A percentile compares a stretch with the other conserved stretches of the same genome.
Evolutionary conservation across 2,329 filamentous ascomycete species (phyloP).

Genomic region (Teratosphaeria zuluensis): DNA sequence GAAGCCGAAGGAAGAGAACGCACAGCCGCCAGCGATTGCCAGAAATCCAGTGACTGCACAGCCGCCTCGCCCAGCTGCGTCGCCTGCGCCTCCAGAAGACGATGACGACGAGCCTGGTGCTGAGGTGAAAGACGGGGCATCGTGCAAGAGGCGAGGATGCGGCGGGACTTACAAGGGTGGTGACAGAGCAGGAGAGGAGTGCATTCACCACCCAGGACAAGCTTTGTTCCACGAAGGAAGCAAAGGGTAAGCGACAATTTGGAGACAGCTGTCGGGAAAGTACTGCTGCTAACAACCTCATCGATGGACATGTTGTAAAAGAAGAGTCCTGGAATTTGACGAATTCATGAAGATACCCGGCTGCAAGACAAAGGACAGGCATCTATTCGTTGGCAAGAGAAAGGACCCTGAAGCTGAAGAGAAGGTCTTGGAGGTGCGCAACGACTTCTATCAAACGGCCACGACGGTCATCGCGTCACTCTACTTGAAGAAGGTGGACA

Average conservation of each 20-base stretch:
- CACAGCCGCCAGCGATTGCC: slow-evolving; percentile 16
- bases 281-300: neutral
- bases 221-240: slow-evolving; percentile 97
- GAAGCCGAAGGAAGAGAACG: slow-evolving; percentile 15
- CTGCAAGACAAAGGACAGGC: slow-evolving; percentile 69
- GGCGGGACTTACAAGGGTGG: slow-evolving; percentile 55
- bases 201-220: slow-evolving; percentile 77
- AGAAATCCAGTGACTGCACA: slow-evolving; percentile 18
- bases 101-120: slow-evolving; percentile 76
- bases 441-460: slow-evolving; percentile 92
- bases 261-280: neutral
- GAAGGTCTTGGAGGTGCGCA: slow-evolving; percentile 68
- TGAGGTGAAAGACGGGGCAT: slow-evolving; percentile 61
- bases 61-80: slow-evolving; percentile 28
- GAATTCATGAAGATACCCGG: slow-evolving; percentile 95
- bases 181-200: slow-evolving; percentile 61
- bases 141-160: slow-evolving; percentile 72
- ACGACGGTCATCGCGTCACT: slow-evolving; percentile 78
- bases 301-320: slow-evolving; percentile 84
- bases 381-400: slow-evolving; percentile 73
- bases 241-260: slow-evolving; percentile 54
- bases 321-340: slow-evolving; percentile 89
- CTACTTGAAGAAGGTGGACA: slow-evolving; percentile 95
- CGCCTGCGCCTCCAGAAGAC: slow-evolving; percentile 57
- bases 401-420: slow-evolving; percentile 56